These are phyloP conservation scores for Centaurea solstitialis DNA, from an alignment of 129 eudicot species.

Conservation along the genomic window DNA sequence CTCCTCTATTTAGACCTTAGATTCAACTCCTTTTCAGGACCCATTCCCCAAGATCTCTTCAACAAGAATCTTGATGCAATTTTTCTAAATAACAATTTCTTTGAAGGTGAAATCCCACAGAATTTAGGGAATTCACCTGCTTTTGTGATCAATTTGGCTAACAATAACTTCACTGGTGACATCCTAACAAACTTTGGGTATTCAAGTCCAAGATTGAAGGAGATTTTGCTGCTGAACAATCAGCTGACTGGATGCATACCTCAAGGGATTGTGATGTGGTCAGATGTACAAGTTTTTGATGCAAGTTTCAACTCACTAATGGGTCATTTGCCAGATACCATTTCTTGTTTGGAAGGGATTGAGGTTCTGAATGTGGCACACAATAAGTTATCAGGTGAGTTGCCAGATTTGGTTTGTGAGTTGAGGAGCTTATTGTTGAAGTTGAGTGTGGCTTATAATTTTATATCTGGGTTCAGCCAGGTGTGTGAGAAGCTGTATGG, in stretches of 20 bases:
- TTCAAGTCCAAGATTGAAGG: constrained; percentile 68
- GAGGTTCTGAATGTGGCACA: constrained; percentile 79
- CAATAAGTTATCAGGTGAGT: constrained; percentile 76
- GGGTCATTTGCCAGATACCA: constrained; percentile 88
- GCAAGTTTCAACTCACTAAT: constrained; percentile 74
- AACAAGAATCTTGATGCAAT: constrained; percentile 78
- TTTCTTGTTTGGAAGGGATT: constrained; percentile 76
- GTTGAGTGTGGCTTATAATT: constrained; percentile 81
- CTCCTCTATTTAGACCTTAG: constrained; percentile 83
- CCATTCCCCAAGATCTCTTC: constrained; percentile 73
- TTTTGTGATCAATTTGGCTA: constrained; percentile 83
- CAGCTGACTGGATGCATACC: constrained; percentile 88
- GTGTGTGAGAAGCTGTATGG: constrained; percentile 54
- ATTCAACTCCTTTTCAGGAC: constrained; percentile 69
- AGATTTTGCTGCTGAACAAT: constrained; percentile 76
- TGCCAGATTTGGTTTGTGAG: constrained; percentile 84
- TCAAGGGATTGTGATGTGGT: constrained; percentile 84
- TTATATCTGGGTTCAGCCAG: constrained; percentile 76
- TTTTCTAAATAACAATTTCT: constrained; percentile 71
- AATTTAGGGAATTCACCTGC: constrained; percentile 86
- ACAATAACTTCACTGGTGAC: constrained; percentile 68
- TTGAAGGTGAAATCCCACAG: constrained; percentile 65
- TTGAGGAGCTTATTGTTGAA: constrained; percentile 60
- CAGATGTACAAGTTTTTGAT: constrained; percentile 80
- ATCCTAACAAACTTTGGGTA: constrained; percentile 74